Evolutionary conservation across 208 protist genomes (phyloP), one percentile per base, ranked within the genome.

Genomic region (Leishmania amazonensis): DNA sequence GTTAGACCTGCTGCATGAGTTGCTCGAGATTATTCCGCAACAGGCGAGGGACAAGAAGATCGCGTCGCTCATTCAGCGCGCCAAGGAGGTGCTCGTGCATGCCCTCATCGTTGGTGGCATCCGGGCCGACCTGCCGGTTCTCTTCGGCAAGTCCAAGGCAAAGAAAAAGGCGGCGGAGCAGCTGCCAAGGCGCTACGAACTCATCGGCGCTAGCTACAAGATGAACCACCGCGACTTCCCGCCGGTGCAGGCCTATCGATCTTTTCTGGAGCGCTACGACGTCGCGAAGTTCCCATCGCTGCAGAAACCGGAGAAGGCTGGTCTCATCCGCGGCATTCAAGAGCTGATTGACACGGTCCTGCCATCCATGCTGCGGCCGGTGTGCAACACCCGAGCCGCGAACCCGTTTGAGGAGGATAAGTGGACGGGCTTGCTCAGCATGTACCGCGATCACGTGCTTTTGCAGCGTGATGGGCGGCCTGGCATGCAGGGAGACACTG

Each of bases 31-130:
- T 7, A 83, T 99, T 3, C 98, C 96, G n/a, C 87, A 87, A 53
- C 89, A 97, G 77, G 84, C 87, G n/a, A 89, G 91, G 68, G 89
- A 98, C 81, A 89, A 89, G 81, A 98, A 98, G 88, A 90, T 99
- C 38, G 95, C 97, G 64, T 92, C 94, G 70, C 83, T 99, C 7
- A 95, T 98, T 64, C 94, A 92, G 42, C 89, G 97, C 17, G 94
- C 97, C 77, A 91, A 97, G 76, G 76, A 94, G 31, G 96, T 95
- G 35, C 92, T 98, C 40, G 92, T 93, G 35, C 95, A 98, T 85
- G 96, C 96, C 28, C 71, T 89, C 57, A 91, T 99, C 72, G 85
- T 98, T 51, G 84, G 83, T 51, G 88, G 93, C 81, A 88, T 99
- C 65, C 76, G 86, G 38, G 78, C 81, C 24, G 87, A 95, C 76